Evolutionary conservation across 768 basidiomycete genomes (phyloP), one percentile per base, ranked within the genome.

Genomic region (Tricholoma matsutake): DNA sequence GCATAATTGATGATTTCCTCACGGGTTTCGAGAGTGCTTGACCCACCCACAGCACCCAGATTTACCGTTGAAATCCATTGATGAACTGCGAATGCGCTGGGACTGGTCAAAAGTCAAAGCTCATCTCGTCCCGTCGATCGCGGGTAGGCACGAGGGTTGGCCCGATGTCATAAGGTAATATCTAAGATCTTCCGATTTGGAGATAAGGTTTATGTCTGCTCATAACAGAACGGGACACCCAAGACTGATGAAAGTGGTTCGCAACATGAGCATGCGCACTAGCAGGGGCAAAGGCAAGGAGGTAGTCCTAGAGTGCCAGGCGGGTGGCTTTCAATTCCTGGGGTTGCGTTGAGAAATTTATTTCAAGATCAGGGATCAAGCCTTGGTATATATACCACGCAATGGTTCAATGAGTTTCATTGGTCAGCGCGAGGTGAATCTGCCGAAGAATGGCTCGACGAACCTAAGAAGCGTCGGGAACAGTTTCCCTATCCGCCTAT

Each of bases 361-460:
- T 45, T 32, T 55, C 45, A 35, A 32, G 58, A 58, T 47, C 63
- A 96, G 92, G 92, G 92, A 1, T 96, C 94, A 1, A 94, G 92
- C 55, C 82, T 96, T 31, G 93, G 93, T 7, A 75, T 70, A 3
- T 96, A 92, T 73, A 87, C 86, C 9, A 83, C 89, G 0, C 85
- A 89, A 64, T 97, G 94, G 94, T 70, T 92, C 64, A 89, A 91
- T 68, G 90, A 93, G 69, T 92, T 96, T 67, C 82, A 91, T 69
- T 82, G 80, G 70, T 92, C 91, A 11, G 88, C 89, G 7, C 79
- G 82, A 14, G 94, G 95, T 7, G 83, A 86, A 64, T 85, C 85
- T n/a, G 83, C 90, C 9, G 83, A 88, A 67, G 78, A 80, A 41
- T 89, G 89, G 83, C 77, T 93, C 8, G 83, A 88, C 64, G 74